Conservation (phyloP, 2,329 filamentous ascomycete species). For the Scolecobasidium constrictum region DNA sequence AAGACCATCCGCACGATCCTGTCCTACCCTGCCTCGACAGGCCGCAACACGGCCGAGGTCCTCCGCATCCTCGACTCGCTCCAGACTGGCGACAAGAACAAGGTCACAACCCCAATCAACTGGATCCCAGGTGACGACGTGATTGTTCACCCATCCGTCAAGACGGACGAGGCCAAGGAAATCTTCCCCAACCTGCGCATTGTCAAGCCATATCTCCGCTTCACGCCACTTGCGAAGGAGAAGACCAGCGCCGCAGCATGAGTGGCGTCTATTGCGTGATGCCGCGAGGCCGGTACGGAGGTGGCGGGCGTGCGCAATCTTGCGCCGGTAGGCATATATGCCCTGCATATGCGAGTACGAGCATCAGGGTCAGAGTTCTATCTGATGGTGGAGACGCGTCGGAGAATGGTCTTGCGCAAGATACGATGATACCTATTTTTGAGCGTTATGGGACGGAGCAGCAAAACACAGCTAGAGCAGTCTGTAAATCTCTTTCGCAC, state of each 20-base stretch:
- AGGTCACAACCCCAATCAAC: conserved; percentile 51
- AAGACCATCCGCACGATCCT: conserved; percentile 53
- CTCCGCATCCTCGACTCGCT: conserved; percentile 41
- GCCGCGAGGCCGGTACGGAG: neutral
- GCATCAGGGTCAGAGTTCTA: neutral
- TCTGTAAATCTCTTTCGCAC: too few relatives aligned
- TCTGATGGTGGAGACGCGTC: too few relatives aligned
- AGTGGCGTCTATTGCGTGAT: neutral
- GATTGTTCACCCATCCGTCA: conserved; percentile 49
- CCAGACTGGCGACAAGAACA: conserved; percentile 48
- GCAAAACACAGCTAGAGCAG: too few relatives aligned
- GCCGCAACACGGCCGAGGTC: conserved; percentile 43
- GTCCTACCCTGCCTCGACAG: conserved; percentile 51
- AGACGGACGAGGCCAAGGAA: conserved; percentile 47
- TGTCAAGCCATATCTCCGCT: conserved; percentile 52
- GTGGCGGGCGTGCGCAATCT: neutral
- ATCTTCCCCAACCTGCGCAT: conserved; percentile 50
- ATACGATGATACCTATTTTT: too few relatives aligned
- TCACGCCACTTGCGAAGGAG: conserved; percentile 48
- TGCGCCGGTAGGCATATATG: neutral
- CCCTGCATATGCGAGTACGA: neutral
- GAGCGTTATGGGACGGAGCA: too few relatives aligned
- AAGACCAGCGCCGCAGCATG: conserved; percentile 25
- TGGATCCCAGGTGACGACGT: conserved; percentile 50
- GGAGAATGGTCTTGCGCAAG: too few relatives aligned